These are phyloP conservation scores for Lasiosphaeria hispida DNA, from an alignment of 495 filamentous ascomycete genomes.

Conservation along the genomic window DNA sequence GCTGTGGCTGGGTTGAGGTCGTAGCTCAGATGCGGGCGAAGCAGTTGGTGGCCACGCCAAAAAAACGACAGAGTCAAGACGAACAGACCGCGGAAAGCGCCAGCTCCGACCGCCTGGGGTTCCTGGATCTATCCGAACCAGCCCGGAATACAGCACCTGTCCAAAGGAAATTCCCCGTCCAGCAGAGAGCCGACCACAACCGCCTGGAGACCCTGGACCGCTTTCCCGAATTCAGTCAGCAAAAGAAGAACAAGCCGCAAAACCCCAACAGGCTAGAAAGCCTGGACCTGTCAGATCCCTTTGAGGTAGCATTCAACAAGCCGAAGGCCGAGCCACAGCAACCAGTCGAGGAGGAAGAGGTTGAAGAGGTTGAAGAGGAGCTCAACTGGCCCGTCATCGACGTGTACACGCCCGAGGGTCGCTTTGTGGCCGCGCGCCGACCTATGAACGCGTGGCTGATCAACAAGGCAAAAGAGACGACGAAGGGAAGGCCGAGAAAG, in stretches of 20 bases:
- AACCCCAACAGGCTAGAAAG: no score
- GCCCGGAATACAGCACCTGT: no score
- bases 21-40: conserved; percentile 71
- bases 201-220: no score
- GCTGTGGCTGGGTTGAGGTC: conserved; percentile 90
- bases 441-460: conserved; percentile 73
- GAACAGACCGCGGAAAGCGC: background rate
- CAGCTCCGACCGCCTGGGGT: background rate
- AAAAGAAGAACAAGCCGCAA: no score
- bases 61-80: background rate
- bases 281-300: background rate
- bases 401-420: conserved; percentile 79
- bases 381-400: conserved; percentile 68
- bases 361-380: conserved; percentile 5
- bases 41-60: conserved; percentile 24
- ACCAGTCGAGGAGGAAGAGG: background rate
- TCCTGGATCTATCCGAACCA: background rate
- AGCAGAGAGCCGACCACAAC: no score
- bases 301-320: background rate
- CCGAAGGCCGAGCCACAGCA: background rate
- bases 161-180: no score
- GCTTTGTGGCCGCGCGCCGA: conserved; percentile 62
- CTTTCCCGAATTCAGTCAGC: no score
- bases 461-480: conserved; percentile 33
- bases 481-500: conserved; percentile 43